Percentiles rank a stretch among this genome's conserved stretches.
Conservation (phyloP, 179 eudicot genomes). For the Spergularia azorica region DNA sequence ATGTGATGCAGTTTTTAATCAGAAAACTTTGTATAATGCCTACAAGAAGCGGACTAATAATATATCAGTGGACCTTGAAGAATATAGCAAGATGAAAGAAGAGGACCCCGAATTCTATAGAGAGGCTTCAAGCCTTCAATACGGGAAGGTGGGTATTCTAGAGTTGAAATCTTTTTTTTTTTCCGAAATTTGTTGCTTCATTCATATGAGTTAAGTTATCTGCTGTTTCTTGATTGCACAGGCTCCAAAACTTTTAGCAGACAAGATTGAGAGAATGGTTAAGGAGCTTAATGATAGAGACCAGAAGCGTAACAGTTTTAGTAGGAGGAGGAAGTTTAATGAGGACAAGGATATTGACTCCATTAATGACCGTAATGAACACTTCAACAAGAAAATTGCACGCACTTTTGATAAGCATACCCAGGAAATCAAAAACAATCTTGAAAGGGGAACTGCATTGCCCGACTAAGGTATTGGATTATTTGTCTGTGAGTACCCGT, state of each 20-base stretch:
- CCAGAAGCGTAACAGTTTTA: conserved; percentile 72
- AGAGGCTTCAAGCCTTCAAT: conserved; percentile 95
- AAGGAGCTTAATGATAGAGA: conserved; percentile 92
- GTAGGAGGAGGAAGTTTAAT: conserved; percentile 82
- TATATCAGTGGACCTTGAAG: conserved; percentile 62
- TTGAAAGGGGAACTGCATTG: conserved; percentile 95
- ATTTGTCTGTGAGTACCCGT: neutral
- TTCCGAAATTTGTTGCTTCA: neutral
- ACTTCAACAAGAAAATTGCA: conserved; percentile 98
- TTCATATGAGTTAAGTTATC: conserved; percentile 14
- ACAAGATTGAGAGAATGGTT: conserved; percentile 80
- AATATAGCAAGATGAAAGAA: conserved; percentile 76
- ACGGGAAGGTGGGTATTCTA: conserved; percentile 66
- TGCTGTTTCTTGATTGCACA: conserved; percentile 24
- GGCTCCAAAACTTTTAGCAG: conserved; percentile 79
- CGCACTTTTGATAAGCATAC: conserved; percentile 95
- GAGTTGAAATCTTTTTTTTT: neutral
- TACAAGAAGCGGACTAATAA: conserved; percentile 92
- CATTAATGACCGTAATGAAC: conserved; percentile 94
- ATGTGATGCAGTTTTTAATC: conserved; percentile 82
- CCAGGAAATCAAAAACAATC: conserved; percentile 92
- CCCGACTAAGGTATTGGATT: conserved; percentile 65
- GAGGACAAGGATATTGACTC: conserved; percentile 97
- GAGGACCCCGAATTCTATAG: conserved; percentile 91
- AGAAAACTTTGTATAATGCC: conserved; percentile 78